Evolutionary conservation across 2,329 filamentous ascomycete genomes (phyloP), one percentile per base, ranked within the genome.

Genomic region (Pseudocercospora crystallina): DNA sequence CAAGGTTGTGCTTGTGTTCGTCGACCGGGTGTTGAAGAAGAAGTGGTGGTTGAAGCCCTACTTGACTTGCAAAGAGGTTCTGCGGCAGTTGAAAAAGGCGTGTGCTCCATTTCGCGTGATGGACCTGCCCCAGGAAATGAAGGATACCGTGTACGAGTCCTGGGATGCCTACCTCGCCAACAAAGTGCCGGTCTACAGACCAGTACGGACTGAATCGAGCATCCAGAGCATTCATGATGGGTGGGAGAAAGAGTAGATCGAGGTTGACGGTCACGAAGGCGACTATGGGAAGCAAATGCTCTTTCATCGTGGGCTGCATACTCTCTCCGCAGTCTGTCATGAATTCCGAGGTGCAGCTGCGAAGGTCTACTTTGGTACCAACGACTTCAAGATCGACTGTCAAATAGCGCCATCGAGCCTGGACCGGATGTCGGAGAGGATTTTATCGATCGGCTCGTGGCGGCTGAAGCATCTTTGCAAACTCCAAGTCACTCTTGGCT

Each of bases 61-160:
- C 4, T 26, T 20, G 10, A 1, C 17, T 5, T 30, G 35, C 15
- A 5, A 30, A 5, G n/a, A 34, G n/a, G 11, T 49, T 4, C 12
- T 49, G 8, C 12, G 26, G 12, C 8, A 32, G 2, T n/a, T 49
- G n/a, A 15, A 38, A 13, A 29, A 11, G 29, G 20, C 37, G 5
- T 48, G 45, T 31, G 40, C 44, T 34, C 42, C 47, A 17, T 50
- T 54, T 13, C 36, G 43, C 5, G 34, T 54, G 5, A 15, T 50
- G 32, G 43, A 47, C 8, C 26, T 54, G 8, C 51, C 51, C 10
- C 2, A n/a, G 14, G 51, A 47, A 30, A 11, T 50, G 3, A 38
- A 42, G 10, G 51, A 43, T 10, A 10, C 26, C 15, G 32, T 54
- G 2, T 36, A 43, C 15, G 17, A 30, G 5, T 39, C 8, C 36